phyloP scores from a whole-genome alignment of 805 yeast species.

The Kluyveromyces aestuarii region DNA sequence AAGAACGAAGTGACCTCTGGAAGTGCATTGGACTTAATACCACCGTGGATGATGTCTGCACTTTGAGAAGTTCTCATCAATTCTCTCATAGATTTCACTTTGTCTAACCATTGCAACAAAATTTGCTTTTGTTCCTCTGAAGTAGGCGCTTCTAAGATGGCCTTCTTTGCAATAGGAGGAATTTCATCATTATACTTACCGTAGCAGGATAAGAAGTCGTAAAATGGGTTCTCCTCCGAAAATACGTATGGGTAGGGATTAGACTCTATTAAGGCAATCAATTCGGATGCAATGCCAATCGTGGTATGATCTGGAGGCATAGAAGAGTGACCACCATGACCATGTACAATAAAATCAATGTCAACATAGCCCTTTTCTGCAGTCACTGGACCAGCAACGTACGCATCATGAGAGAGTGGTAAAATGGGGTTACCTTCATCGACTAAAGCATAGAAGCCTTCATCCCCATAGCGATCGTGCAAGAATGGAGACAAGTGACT shows the following conservation, averaged over 20 bases:
- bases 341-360: conserved; percentile 39
- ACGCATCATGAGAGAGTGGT: conserved; percentile 34
- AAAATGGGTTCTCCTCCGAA: conserved; percentile 47
- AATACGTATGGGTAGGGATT: conserved; percentile 35
- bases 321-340: conserved; percentile 76
- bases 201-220: conserved; percentile 46
- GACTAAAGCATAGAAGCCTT: conserved; percentile 53
- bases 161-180: conserved; percentile 13
- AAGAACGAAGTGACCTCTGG: conserved; percentile 52
- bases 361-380: conserved; percentile 58
- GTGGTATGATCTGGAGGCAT: conserved; percentile 76
- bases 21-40: conserved; percentile 66
- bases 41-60: conserved; percentile 58
- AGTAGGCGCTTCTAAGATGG: conserved; percentile 28
- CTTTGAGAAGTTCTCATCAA: conserved; percentile 58
- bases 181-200: conserved; percentile 39
- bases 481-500: conserved; percentile 35
- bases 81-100: conserved; percentile 23
- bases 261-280: conserved; percentile 46
- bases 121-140: conserved; percentile 29
- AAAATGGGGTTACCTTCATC: conserved; percentile 52
- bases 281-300: conserved; percentile 62
- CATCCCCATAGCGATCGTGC: conserved; percentile 45
- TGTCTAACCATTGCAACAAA: conserved; percentile 22
- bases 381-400: conserved; percentile 45